Evolutionary conservation across 306 rosid genomes (phyloP).

Genomic region (Sicyos edulis): DNA sequence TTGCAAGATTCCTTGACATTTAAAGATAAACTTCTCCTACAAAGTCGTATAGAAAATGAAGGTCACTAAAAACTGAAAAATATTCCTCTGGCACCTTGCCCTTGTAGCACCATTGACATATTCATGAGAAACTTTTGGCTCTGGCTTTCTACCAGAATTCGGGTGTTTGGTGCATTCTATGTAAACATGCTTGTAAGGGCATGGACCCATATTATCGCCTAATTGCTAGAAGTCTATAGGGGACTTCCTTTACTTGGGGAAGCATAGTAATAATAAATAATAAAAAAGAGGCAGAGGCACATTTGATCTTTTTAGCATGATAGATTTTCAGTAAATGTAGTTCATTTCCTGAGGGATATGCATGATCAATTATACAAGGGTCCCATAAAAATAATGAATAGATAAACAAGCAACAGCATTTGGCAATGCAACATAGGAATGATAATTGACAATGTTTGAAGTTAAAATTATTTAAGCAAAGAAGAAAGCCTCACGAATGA

Average conservation of each 20-base stretch:
- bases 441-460: background rate
- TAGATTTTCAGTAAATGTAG: background rate
- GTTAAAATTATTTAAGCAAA: background rate
- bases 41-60: background rate
- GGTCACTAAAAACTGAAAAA: background rate
- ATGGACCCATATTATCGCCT: background rate
- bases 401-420: background rate
- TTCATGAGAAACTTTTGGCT: background rate
- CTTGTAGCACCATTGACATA: background rate
- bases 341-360: background rate
- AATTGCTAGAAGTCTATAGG: background rate
- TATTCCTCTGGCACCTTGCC: background rate
- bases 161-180: background rate
- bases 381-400: slow-evolving; percentile 2
- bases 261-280: background rate
- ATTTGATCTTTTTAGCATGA: background rate
- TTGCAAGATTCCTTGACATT: background rate
- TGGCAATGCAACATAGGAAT: background rate
- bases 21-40: background rate
- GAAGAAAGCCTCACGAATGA: slow-evolving; percentile 18
- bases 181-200: background rate
- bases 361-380: background rate
- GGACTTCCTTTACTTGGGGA: background rate
- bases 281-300: background rate
- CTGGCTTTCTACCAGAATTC: background rate